Conservation (phyloP, 768 basidiomycete genomes). For the Naganishia randhawae region DNA sequence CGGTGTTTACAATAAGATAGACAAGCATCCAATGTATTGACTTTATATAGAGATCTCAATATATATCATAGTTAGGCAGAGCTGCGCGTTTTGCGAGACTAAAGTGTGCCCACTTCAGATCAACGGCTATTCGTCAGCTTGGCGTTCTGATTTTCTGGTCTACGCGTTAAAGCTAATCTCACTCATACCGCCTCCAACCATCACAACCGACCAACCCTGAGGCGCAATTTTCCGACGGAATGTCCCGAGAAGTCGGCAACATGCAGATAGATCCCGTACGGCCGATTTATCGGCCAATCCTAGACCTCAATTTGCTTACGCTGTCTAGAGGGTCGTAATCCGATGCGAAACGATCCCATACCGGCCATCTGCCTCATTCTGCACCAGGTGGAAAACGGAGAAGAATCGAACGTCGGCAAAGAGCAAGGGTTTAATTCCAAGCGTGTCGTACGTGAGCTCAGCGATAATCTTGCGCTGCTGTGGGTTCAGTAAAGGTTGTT, state of each 20-base stretch:
- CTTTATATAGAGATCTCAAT: not conserved
- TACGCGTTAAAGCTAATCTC: too few species aligned
- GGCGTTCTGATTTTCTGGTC: too few species aligned
- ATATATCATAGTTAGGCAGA: too few species aligned
- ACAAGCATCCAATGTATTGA: not conserved
- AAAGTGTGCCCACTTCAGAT: too few species aligned
- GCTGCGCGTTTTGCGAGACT: too few species aligned
- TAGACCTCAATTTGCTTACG: not conserved
- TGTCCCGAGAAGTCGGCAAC: not conserved
- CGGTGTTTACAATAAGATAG: not conserved
- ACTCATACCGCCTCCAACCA: not conserved
- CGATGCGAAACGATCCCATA: not conserved
- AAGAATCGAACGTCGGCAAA: not conserved
- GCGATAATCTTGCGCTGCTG: not conserved
- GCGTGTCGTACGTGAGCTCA: not conserved
- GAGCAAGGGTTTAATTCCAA: not conserved
- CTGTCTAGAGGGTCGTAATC: not conserved
- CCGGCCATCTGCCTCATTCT: not conserved
- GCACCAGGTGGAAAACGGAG: not conserved
- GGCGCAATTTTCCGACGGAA: not conserved
- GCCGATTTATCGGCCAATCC: not conserved
- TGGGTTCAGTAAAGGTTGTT: not conserved
- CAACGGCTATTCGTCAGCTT: too few species aligned
- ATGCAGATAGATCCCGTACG: not conserved
- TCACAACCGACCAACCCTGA: not conserved